These are phyloP conservation scores for Eimeria tenella DNA, from an alignment of 169 alveolate genomes.

Conservation along the genomic window DNA sequence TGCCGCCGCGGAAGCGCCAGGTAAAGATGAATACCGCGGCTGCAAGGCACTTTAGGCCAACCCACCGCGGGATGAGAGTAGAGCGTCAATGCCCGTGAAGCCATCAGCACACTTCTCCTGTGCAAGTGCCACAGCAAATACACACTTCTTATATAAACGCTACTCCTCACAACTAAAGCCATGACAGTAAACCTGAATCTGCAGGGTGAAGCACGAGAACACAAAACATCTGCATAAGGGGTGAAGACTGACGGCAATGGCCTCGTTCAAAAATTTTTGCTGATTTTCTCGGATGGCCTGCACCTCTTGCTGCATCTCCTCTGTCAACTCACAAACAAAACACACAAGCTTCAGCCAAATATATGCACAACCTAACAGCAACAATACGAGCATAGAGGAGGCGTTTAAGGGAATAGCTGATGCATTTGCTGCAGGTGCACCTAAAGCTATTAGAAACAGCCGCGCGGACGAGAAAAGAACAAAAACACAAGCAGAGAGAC, in stretches of 20 bases:
- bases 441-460: background rate
- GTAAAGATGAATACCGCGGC: background rate
- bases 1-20: background rate
- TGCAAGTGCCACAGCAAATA: background rate
- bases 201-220: background rate
- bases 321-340: background rate
- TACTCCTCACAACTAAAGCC: background rate
- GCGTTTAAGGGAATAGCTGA: background rate
- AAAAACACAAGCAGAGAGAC: background rate
- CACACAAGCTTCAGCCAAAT: background rate
- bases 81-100: constrained; percentile 44
- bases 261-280: constrained; percentile 3
- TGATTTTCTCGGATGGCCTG: constrained; percentile 35
- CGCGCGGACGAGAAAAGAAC: background rate
- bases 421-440: background rate
- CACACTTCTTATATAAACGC: no score
- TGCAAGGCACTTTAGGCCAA: background rate
- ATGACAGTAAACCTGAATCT: background rate
- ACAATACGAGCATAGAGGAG: background rate
- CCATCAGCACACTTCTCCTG: constrained; percentile 64
- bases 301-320: constrained; percentile 50
- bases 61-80: constrained; percentile 26
- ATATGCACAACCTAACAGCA: background rate
- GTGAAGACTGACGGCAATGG: constrained; percentile 19
- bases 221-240: background rate